phyloP scores from a whole-genome alignment of 208 protist genomes.

The Leishmania major region DNA sequence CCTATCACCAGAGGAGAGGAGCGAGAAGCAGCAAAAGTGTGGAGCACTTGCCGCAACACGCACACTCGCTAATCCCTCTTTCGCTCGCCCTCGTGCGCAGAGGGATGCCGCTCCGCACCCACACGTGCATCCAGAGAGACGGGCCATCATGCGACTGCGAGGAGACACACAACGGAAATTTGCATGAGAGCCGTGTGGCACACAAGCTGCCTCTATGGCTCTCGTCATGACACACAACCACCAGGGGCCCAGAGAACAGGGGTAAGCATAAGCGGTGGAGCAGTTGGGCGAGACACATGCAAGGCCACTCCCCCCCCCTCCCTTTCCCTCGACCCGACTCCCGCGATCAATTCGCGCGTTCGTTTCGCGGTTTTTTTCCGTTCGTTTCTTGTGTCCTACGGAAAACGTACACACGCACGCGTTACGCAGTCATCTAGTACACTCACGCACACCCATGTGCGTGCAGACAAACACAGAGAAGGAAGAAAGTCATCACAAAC shows the following conservation, averaged over 20 bases:
- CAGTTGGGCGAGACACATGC: neutral
- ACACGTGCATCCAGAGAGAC: neutral
- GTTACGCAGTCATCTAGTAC: slow-evolving; percentile 3
- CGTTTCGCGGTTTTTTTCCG: neutral
- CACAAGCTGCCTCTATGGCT: neutral
- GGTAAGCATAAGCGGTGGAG: neutral
- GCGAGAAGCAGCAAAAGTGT: neutral
- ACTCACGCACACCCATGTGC: neutral
- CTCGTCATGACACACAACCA: neutral
- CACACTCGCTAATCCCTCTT: neutral
- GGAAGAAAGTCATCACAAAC: slow-evolving; percentile 10
- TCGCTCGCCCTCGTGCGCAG: neutral
- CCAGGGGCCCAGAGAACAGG: neutral
- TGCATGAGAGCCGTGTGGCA: neutral
- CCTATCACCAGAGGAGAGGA: neutral
- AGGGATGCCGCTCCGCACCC: neutral
- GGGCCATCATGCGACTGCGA: neutral
- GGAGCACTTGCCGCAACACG: neutral
- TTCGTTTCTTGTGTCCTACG: neutral
- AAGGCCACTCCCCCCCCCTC: neutral
- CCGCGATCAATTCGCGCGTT: neutral
- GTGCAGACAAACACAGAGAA: slow-evolving; percentile 8
- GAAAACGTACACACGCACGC: neutral
- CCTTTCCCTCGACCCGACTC: neutral
- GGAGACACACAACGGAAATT: neutral